Base-by-base conservation (phyloP, 148 eudicot genomes). In the Diospyros lotus region DNA sequence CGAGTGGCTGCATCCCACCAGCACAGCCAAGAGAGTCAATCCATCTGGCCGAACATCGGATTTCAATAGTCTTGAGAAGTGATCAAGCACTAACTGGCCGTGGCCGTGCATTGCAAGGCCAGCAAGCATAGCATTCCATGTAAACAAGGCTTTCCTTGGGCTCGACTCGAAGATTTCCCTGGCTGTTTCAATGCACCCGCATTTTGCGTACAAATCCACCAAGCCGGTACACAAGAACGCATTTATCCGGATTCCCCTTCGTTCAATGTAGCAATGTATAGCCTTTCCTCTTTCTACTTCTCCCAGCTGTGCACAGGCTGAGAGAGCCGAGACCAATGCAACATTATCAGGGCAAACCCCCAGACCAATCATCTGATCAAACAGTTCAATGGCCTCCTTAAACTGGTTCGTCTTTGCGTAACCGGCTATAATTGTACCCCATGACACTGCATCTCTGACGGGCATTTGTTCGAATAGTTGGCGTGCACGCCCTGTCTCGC, bases 391-490 rank as follows among this genome's bases (percentile, higher is more conserved):
- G 38, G 92, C 88, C 69, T 91, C 92, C 58, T 77, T 80, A 18
- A 80, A 88, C 18, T 71, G 78, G 65, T 84, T 75, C 86, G 79
- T 75, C 65, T 80, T 88, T 17, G 88, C 88, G 64, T 89, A 93
- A 39, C 98, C 98, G 7, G 96, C 86, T 54, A 93, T 58, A 64
- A 91, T 75, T 5, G 98, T 91, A 46, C 92, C 94, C 96, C 94
- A 89, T 5, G 98, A 91, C 70, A 85, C 92, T 0, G 79, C 74
- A 83, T 93, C 98, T 73, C 85, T 89, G n/a, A 63, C 44, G 55
- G 73, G 72, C 96, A 91, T 91, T 75, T 77, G 63, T 59, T 91
- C 91, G 77, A 93, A 93, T 68, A 93, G 52, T 10, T 78, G 76
- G 64, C 86, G 84, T 0, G 92, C 98, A 69, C 53, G 73, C 39